Percentiles rank a stretch among this genome's conserved stretches.
Conservation (phyloP, 345 rosid genomes). For the Luvunga scandens region DNA sequence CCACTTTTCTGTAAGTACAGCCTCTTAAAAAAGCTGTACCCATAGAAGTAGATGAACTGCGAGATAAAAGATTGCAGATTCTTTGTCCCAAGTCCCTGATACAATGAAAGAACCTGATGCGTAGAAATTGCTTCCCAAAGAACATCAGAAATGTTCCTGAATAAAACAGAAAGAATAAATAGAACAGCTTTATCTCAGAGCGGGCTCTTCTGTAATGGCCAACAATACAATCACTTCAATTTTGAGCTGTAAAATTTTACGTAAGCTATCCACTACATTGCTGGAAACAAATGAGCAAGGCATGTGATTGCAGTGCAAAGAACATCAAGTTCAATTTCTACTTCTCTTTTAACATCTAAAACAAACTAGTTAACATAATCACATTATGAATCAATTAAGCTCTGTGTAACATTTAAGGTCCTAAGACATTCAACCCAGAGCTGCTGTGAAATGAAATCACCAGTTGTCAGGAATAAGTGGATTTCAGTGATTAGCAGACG, state of each 20-base stretch:
- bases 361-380: neutral
- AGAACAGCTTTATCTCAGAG: neutral
- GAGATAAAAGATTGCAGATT: constrained; percentile 75
- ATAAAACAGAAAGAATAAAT: constrained; percentile 11
- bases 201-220: neutral
- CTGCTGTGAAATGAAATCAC: no score
- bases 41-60: constrained; percentile 73
- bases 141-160: constrained; percentile 64
- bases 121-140: constrained; percentile 69
- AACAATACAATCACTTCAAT: neutral
- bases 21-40: constrained; percentile 87
- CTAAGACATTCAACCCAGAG: neutral
- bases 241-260: neutral
- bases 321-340: neutral
- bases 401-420: no score
- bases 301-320: neutral
- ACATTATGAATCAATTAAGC: no score
- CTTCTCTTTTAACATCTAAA: no score
- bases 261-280: neutral
- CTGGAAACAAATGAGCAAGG: neutral
- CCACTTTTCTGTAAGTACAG: constrained; percentile 67
- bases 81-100: constrained; percentile 79
- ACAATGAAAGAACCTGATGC: constrained; percentile 50
- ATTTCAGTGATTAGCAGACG: no score
- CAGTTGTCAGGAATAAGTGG: no score